Conservation (phyloP, 768 basidiomycete species). For the Boletus insuetus region DNA sequence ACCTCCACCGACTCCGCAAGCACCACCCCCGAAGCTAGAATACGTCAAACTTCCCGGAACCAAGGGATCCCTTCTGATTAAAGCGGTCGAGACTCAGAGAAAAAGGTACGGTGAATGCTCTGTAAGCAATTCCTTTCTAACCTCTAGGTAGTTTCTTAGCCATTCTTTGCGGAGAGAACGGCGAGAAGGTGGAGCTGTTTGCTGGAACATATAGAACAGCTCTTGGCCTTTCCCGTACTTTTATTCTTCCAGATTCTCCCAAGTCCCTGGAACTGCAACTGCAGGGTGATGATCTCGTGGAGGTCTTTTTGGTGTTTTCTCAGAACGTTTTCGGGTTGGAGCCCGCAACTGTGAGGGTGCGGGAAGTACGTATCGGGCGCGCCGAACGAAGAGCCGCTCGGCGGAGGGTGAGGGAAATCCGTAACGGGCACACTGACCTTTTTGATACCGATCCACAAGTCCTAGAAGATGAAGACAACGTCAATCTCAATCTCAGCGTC, state of each 20-base stretch:
- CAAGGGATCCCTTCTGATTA: conserved; percentile 78
- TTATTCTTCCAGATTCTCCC: conserved; percentile 89
- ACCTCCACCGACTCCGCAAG: conserved; percentile 40
- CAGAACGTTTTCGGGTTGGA: conserved; percentile 92
- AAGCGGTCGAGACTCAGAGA: conserved; percentile 85
- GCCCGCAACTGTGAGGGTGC: conserved; percentile 90
- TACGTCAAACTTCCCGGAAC: conserved; percentile 92
- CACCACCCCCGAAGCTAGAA: conserved; percentile 81
- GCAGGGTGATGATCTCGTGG: conserved; percentile 90
- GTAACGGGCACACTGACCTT: conserved; percentile 46
- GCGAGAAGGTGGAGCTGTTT: conserved; percentile 91
- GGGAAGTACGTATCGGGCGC: conserved; percentile 87
- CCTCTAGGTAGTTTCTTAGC: conserved; percentile 69
- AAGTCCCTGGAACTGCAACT: conserved; percentile 83
- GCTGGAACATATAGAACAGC: conserved; percentile 91
- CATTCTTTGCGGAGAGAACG: conserved; percentile 88
- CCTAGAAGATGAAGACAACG: conserved; percentile 51
- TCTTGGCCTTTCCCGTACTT: conserved; percentile 85
- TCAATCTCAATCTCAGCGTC: conserved; percentile 52
- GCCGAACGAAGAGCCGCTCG: conserved; percentile 85
- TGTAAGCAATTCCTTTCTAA: background rate
- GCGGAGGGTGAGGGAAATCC: conserved; percentile 69
- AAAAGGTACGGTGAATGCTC: conserved; percentile 58
- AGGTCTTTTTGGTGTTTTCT: conserved; percentile 86
- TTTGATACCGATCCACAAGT: conserved; percentile 44